phyloP scores from a whole-genome alignment of 2,329 filamentous ascomycete genomes.

The Fusarium redolens region DNA sequence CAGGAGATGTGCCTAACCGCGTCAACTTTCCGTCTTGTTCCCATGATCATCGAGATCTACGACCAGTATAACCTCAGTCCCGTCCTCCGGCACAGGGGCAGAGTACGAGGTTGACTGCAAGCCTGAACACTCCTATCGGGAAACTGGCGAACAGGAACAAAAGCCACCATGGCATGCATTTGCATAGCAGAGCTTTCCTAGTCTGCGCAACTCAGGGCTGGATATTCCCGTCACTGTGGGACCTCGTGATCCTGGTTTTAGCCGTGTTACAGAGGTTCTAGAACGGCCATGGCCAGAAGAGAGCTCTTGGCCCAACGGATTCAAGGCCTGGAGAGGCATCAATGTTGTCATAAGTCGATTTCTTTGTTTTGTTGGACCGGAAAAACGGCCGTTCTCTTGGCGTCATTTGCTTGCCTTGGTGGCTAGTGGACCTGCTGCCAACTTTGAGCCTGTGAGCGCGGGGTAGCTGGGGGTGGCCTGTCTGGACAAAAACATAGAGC shows the following conservation, averaged over 20 bases:
- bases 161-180: neutral
- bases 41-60: constrained; percentile 36
- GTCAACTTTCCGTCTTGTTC: constrained; percentile 19
- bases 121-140: neutral
- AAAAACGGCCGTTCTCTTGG: constrained; percentile 27
- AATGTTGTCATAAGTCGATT: constrained; percentile 18
- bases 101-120: constrained; percentile 2
- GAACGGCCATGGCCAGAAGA: constrained; percentile 12
- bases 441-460: constrained; percentile 27
- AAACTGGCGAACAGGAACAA: constrained; percentile 14
- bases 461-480: constrained; percentile 18
- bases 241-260: constrained; percentile 32
- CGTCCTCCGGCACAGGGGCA: constrained; percentile 20
- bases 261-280: constrained; percentile 27
- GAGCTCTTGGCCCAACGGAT: constrained; percentile 1
- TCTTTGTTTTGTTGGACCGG: constrained; percentile 11
- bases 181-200: neutral
- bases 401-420: constrained; percentile 27
- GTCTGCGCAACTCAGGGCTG: neutral
- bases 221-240: constrained; percentile 33
- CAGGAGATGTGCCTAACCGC: constrained; percentile 8
- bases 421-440: constrained; percentile 25
- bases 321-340: neutral
- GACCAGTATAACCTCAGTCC: neutral
- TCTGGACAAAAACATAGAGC: constrained; percentile 6